Conservation (phyloP, 305 asterid species). For the Fraxinus dipetala region DNA sequence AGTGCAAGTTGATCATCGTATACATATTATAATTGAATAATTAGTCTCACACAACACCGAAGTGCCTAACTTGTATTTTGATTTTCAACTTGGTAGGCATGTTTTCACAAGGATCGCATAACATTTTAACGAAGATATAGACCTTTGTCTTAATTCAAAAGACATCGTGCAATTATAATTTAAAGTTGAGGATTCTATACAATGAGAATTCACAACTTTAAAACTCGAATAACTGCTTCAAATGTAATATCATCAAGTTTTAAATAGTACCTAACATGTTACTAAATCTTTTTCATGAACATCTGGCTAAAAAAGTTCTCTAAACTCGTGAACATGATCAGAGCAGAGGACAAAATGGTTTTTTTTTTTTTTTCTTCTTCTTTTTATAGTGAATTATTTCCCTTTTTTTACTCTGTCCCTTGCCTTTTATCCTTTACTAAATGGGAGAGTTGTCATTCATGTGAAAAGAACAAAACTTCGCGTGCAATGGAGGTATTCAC, state of each 20-base stretch:
- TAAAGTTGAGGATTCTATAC: not conserved
- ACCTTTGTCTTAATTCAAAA: not conserved
- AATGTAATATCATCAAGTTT: not conserved
- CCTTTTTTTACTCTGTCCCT: not conserved
- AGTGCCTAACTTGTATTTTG: not conserved
- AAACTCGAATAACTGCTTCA: not conserved
- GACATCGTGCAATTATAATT: not conserved
- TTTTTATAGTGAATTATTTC: not conserved
- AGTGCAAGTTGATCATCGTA: not conserved
- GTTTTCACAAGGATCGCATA: not conserved
- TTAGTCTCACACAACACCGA: not conserved
- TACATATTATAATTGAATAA: not conserved
- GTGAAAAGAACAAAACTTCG: slow-evolving; percentile 38
- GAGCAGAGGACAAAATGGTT: not conserved
- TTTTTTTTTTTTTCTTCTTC: too few relatives aligned
- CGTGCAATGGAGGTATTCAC: slow-evolving; percentile 43
- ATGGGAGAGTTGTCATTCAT: slow-evolving; percentile 10
- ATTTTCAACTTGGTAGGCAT: not conserved
- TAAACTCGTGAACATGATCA: not conserved
- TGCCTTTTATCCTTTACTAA: not conserved
- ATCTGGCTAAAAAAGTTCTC: not conserved
- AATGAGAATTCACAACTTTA: too few relatives aligned
- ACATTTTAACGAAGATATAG: not conserved
- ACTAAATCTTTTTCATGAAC: not conserved
- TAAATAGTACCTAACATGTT: not conserved